phyloP scores from a whole-genome alignment of 441 rosid genomes.

The Brassica balearica region DNA sequence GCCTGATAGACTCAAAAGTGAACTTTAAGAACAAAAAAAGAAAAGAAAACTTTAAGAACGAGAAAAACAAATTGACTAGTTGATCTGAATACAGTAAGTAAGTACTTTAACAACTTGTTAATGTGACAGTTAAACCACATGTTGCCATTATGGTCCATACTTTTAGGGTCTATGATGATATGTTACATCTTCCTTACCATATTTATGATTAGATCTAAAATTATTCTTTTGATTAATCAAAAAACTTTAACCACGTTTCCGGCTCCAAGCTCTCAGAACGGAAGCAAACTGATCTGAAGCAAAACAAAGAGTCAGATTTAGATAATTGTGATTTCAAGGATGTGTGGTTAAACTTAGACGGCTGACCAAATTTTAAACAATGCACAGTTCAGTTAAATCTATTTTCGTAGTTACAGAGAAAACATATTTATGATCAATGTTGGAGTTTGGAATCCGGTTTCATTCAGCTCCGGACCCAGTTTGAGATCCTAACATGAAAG shows the following conservation, averaged over 20 bases:
- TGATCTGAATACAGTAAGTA: constrained; percentile 24
- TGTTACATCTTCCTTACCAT: constrained; percentile 20
- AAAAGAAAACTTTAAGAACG: constrained; percentile 4
- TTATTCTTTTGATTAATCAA: not conserved
- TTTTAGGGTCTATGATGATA: constrained; percentile 42
- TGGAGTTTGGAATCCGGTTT: too few relatives aligned
- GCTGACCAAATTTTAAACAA: not conserved
- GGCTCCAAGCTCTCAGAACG: constrained; percentile 10
- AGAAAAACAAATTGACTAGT: not conserved
- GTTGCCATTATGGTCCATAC: constrained; percentile 41
- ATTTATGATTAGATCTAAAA: constrained; percentile 11
- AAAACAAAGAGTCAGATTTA: constrained; percentile 3
- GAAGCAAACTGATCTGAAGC: not conserved
- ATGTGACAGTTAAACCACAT: constrained; percentile 43
- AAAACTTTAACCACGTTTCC: not conserved
- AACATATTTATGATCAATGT: too few relatives aligned
- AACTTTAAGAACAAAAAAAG: not conserved
- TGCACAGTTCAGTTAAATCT: not conserved
- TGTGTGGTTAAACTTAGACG: not conserved
- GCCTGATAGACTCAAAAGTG: constrained; percentile 15
- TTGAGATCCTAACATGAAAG: too few relatives aligned
- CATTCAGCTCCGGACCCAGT: too few relatives aligned
- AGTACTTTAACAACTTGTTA: constrained; percentile 39
- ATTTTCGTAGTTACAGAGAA: not conserved
- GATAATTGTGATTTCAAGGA: not conserved